A percentile compares a stretch with the other conserved stretches of the same genome.
Conservation (phyloP, 345 rosid genomes). For the Hibiscus mutabilis region DNA sequence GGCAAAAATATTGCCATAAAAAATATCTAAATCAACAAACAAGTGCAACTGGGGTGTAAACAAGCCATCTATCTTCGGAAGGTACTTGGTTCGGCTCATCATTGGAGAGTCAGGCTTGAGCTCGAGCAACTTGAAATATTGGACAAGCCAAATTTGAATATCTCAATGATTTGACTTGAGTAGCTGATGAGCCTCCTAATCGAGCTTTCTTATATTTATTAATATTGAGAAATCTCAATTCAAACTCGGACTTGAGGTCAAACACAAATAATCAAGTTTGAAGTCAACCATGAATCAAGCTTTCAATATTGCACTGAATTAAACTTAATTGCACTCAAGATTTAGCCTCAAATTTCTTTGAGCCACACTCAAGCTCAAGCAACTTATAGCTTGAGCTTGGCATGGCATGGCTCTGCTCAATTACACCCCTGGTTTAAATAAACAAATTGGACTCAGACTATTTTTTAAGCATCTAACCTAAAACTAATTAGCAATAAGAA, state of each 20-base stretch:
- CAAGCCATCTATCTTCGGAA: background rate
- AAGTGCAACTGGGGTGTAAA: background rate
- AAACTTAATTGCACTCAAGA: background rate
- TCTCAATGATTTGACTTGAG: background rate
- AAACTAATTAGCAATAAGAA: background rate
- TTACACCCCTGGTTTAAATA: background rate
- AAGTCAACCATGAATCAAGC: background rate
- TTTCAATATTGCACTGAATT: background rate
- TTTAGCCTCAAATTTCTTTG: background rate
- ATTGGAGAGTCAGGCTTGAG: background rate
- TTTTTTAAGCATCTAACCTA: background rate
- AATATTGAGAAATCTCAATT: background rate
- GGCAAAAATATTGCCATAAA: background rate
- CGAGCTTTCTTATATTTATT: background rate
- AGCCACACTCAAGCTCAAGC: background rate
- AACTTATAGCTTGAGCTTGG: background rate
- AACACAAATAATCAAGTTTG: background rate
- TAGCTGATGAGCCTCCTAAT: background rate
- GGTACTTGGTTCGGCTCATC: background rate
- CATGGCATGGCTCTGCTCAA: background rate
- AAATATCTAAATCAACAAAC: constrained; percentile 13
- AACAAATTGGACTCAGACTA: background rate
- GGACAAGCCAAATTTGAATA: background rate
- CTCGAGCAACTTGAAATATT: background rate
- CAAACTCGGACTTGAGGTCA: background rate